Evolutionary conservation across 345 rosid genomes (phyloP), one percentile per base, ranked within the genome.

Genomic region (Conringia planisiliqua): DNA sequence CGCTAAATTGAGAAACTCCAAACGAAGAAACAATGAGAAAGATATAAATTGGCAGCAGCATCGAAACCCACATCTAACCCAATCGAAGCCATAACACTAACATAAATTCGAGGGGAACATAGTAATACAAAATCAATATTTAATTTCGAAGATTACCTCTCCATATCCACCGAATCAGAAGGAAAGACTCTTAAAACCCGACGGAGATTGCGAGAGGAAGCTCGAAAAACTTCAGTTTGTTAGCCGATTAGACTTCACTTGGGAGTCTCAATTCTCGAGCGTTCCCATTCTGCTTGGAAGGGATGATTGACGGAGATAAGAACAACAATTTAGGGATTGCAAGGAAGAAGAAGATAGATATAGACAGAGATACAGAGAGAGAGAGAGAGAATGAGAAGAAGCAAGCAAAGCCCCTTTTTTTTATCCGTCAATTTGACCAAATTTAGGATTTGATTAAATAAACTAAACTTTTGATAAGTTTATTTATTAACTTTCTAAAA

Each of bases 91-190:
- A 26, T 30, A 4, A 33, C 22, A 40, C 24, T 22, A 38, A 39
- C 1, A 22, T 22, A 22, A 22, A 22, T 22, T 22, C 24, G 24
- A 22, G 24, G 54, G 40, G 14, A 20, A 10, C 44, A 10, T n/a
- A 29, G 30, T 1, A 22, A 22, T 2, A 22, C 1, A 22, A 22
- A 22, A 22, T 22, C 33, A 32, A 32, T 32, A 32, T 7, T 32
- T 32, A 2, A n/a, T n/a, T 32, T 32, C 35, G 35, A 32, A 32
- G 35, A 32, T 32, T 32, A 32, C 97, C 95, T 83, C 35, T 70
- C 79, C 78, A 83, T 75, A 57, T 73, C 82, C 44, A 83, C 62
- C 0, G 81, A n/a, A n/a, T n/a, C n/a, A n/a, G n/a, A n/a, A n/a
- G n/a, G n/a, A n/a, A n/a, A n/a, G n/a, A n/a, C n/a, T n/a, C n/a